Evolutionary conservation across 2,329 filamentous ascomycete species (phyloP).

Genomic region (Pseudopyricularia cyperi): DNA sequence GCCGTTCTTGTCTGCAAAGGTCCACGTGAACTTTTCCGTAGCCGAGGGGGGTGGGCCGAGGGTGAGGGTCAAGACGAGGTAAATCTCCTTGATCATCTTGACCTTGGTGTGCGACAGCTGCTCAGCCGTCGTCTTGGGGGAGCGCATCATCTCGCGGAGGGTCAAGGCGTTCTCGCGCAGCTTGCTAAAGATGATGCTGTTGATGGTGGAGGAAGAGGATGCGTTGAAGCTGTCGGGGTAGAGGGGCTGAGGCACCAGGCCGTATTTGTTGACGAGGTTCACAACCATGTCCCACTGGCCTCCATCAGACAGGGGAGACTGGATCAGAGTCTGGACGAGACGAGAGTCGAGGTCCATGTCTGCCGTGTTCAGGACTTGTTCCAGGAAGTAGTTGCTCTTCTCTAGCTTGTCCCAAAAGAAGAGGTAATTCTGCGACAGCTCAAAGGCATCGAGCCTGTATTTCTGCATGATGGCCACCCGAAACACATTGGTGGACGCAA

Average conservation of each 20-base stretch:
- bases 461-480: constrained; percentile 78
- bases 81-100: constrained; percentile 67
- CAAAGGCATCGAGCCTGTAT: constrained; percentile 64
- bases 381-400: constrained; percentile 81
- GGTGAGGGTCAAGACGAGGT: constrained; percentile 68
- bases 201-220: constrained; percentile 55
- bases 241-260: constrained; percentile 67
- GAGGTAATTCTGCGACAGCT: constrained; percentile 77
- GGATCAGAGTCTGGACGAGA: constrained; percentile 57
- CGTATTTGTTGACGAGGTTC: constrained; percentile 77
- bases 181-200: constrained; percentile 67
- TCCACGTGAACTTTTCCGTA: constrained; percentile 62
- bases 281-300: constrained; percentile 90
- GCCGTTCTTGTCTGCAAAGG: constrained; percentile 58
- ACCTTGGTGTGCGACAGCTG: constrained; percentile 44
- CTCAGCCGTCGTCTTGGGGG: constrained; percentile 20
- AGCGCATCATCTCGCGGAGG: constrained; percentile 34
- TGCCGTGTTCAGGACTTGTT: constrained; percentile 66
- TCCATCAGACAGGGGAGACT: constrained; percentile 61
- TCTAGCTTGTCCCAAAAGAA: constrained; percentile 95
- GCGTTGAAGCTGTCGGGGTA: constrained; percentile 79
- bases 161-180: constrained; percentile 73
- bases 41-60: constrained; percentile 67
- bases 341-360: constrained; percentile 58
- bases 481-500: constrained; percentile 84